A percentile compares a stretch with the other conserved stretches of the same genome.
These are phyloP conservation scores for Hirschioporus abietinus DNA, from an alignment of 768 basidiomycete species.

Conservation along the genomic window DNA sequence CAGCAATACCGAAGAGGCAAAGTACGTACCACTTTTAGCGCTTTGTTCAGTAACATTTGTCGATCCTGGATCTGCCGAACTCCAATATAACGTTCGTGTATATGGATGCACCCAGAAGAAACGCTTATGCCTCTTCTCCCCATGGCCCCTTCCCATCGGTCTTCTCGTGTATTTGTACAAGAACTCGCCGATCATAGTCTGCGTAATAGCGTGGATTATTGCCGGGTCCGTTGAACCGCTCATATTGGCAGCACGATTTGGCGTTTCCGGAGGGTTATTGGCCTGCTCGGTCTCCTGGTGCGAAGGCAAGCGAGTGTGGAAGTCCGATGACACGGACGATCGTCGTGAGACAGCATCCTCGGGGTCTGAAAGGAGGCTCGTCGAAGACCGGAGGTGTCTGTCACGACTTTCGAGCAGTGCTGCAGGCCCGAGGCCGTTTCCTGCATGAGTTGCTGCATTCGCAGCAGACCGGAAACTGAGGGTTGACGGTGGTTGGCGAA, in stretches of 20 bases:
- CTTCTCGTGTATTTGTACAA: constrained; percentile 95
- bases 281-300: constrained; percentile 20
- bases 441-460: constrained; percentile 50
- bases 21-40: constrained; percentile 88
- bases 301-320: constrained; percentile 33
- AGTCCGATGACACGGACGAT: constrained; percentile 80
- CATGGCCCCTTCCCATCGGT: constrained; percentile 84
- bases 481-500: constrained; percentile 72
- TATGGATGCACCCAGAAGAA: constrained; percentile 99
- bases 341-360: constrained; percentile 60
- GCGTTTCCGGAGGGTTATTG: constrained; percentile 13
- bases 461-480: constrained; percentile 79
- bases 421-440: constrained; percentile 34
- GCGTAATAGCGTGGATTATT: constrained; percentile 94
- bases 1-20: constrained; percentile 9
- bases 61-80: constrained; percentile 88
- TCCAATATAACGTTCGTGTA: constrained; percentile 97
- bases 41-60: constrained; percentile 84
- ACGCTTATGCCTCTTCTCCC: constrained; percentile 83
- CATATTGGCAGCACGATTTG: constrained; percentile 16
- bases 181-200: constrained; percentile 99
- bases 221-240: constrained; percentile 74
- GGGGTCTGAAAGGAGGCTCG: constrained; percentile 66
- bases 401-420: constrained; percentile 46
- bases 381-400: constrained; percentile 52